These are phyloP conservation scores for Proliferodiscus dingleyae DNA, from an alignment of 2,329 filamentous ascomycete genomes.

Conservation along the genomic window DNA sequence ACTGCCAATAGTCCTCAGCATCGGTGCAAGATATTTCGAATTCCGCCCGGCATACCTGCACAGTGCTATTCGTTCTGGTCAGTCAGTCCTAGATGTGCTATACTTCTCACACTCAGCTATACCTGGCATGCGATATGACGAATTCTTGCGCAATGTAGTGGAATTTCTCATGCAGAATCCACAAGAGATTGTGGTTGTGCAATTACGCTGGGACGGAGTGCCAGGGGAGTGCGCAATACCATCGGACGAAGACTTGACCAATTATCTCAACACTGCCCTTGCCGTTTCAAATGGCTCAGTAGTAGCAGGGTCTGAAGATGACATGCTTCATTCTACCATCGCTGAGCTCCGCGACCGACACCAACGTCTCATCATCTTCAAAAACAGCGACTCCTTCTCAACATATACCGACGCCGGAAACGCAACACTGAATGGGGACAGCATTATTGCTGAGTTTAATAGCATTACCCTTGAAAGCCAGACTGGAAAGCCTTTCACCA, in stretches of 20 bases:
- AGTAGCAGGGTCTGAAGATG: conserved; percentile 28
- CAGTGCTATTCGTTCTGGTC: conserved; percentile 33
- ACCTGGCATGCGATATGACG: conserved; percentile 43
- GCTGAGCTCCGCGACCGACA: conserved; percentile 32
- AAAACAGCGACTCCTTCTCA: conserved; percentile 35
- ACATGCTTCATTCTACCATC: conserved; percentile 32
- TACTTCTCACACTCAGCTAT: conserved; percentile 49
- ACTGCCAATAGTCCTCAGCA: conserved; percentile 38
- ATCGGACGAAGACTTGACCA: conserved; percentile 36
- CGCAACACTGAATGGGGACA: conserved; percentile 37
- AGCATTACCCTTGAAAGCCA: conserved; percentile 31
- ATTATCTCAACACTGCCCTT: conserved; percentile 35
- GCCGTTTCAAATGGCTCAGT: conserved; percentile 27
- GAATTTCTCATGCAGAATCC: conserved; percentile 38
- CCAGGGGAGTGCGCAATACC: conserved; percentile 41
- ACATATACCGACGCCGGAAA: conserved; percentile 40
- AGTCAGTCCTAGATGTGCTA: conserved; percentile 39
- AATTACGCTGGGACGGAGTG: conserved; percentile 46
- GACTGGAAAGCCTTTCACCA: conserved; percentile 35
- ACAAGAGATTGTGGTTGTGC: conserved; percentile 44
- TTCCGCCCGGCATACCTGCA: conserved; percentile 46
- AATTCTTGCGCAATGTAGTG: conserved; percentile 39
- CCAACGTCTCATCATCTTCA: conserved; percentile 37
- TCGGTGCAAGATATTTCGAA: conserved; percentile 48
- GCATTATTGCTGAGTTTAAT: conserved; percentile 36